Evolutionary conservation across 352 stramenopile genomes (phyloP).

Genomic region (Salisapilia sapeloensis): DNA sequence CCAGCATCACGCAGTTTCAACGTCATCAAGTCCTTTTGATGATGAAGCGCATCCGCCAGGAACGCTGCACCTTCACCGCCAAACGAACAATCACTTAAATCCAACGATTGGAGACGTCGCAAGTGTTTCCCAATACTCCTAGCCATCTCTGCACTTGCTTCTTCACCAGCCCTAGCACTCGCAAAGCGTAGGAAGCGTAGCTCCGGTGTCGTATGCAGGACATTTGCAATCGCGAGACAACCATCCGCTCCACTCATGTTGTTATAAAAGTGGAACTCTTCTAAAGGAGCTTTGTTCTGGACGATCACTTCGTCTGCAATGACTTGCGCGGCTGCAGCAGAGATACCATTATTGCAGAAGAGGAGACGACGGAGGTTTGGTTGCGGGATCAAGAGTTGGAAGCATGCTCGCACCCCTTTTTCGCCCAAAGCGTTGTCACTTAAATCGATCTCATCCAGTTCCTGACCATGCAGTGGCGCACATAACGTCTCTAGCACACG

Average conservation of each 20-base stretch:
- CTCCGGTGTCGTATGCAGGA: conserved; percentile 25
- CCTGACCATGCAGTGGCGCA: conserved; percentile 42
- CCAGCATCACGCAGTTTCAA: conserved; percentile 85
- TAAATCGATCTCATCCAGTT: conserved; percentile 76
- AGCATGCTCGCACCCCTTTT: conserved; percentile 62
- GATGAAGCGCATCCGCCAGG: conserved; percentile 49
- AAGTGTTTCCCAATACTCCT: conserved; percentile 24
- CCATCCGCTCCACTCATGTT: conserved; percentile 74
- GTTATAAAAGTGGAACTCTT: conserved; percentile 77
- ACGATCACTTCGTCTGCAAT: conserved; percentile 55
- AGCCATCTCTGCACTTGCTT: conserved; percentile 31
- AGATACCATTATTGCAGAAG: conserved; percentile 74
- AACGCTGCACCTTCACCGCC: conserved; percentile 43
- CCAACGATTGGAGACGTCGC: conserved; percentile 48
- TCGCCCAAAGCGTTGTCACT: conserved; percentile 66
- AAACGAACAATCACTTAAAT: conserved; percentile 89
- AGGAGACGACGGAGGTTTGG: conserved; percentile 31
- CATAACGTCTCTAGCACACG: conserved; percentile 75
- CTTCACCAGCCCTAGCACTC: conserved; percentile 34
- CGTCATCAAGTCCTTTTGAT: conserved; percentile 43
- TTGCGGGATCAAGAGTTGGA: conserved; percentile 52
- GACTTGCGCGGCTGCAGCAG: conserved; percentile 28
- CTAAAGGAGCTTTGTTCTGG: conserved; percentile 34
- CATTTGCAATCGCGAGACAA: conserved; percentile 28
- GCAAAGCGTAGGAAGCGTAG: conserved; percentile 46